Base-by-base conservation (phyloP, 2,329 filamentous ascomycete species). In the Hymenotorrendiella dingleyae region DNA sequence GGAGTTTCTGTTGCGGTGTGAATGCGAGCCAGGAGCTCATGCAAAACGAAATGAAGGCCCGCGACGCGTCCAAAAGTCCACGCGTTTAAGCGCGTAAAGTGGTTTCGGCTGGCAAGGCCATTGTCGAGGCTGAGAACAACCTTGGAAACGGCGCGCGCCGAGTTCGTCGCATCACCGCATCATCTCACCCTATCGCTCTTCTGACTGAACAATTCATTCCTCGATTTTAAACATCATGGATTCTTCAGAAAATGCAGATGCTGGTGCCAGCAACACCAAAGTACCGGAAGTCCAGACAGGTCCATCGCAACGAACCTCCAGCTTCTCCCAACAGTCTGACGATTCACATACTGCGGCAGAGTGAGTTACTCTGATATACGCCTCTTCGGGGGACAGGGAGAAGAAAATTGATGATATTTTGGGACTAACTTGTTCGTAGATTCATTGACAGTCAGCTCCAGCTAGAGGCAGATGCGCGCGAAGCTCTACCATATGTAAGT, bases 391-490 rank as follows among this genome's bases (percentile, higher is more conserved):
- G n/a, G n/a, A n/a, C n/a, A n/a, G n/a, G n/a, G n/a, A n/a, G n/a
- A n/a, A n/a, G n/a, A n/a, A n/a, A n/a, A n/a, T n/a, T n/a, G n/a
- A n/a, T n/a, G n/a, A n/a, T n/a, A n/a, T n/a, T n/a, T n/a, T n/a
- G n/a, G n/a, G n/a, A n/a, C 42, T 54, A 24, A 57, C 22, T 19
- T 27, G 28, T 10, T 14, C 9, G 4, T 43, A 91, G 86, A 21
- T 97, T 94, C 62, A 88, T 98, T 54, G 80, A 87, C 56, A 82
- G 81, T 42, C 93, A 98, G 62, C 82, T 96, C 60, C 81, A 84
- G 54, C 82, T 98, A 40, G 93, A 98, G 67, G 87, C 86, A 16
- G 93, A 98, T 67, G 93, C 93, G 35, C 88, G 90, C 55, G 91
- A 98, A 71, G 86, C 86, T 48, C 76, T 98, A 6, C 93, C 93